Evolutionary conservation across 225 moss, liverwort and hornwort genomes (phyloP), one percentile per base, ranked within the genome.

Genomic region (Pleurozium schreberi): DNA sequence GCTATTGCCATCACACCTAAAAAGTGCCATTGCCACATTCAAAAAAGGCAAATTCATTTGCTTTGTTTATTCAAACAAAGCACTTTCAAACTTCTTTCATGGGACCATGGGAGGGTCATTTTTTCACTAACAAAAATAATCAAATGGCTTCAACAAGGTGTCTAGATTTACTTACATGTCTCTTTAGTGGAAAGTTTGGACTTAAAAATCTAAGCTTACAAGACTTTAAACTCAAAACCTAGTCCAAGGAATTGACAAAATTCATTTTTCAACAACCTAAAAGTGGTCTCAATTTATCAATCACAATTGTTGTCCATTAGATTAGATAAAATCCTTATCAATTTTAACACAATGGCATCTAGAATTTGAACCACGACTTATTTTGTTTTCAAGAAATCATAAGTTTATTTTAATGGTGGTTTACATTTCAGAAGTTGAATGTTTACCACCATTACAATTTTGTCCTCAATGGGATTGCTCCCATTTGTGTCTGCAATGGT

Each of bases 61-160:
- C 16, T 38, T 78, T 15, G 7, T 57, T 27, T n/a, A 18, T n/a
- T 26, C 23, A n/a, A 57, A 7, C 3, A n/a, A 57, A 57, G 5
- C 3, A 26, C 11, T 27, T 58, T 27, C 40, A 40, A 58, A 57
- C 18, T 40, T 79, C 27, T 17, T n/a, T 26, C 2, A 5, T 40
- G 34, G n/a, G n/a, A 40, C 11, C 1, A 27, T 18, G 0, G 7
- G 27, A 5, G 11, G 27, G 17, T 1, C 7, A n/a, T 11, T n/a
- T 58, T 57, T 27, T 27, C 4, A 3, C 0, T 1, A 0, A 6
- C 0, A 55, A 0, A 55, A 55, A 25, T 57, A 26, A 27, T n/a
- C 27, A n/a, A n/a, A 79, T 79, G n/a, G 16, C 10, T 10, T 38
- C 15, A 55, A 16, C 1, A 78, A 55, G 38, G 38, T 78, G 38